Evolutionary conservation across 2,329 filamentous ascomycete species (phyloP).

Genomic region (Botrytis pseudocinerea): DNA sequence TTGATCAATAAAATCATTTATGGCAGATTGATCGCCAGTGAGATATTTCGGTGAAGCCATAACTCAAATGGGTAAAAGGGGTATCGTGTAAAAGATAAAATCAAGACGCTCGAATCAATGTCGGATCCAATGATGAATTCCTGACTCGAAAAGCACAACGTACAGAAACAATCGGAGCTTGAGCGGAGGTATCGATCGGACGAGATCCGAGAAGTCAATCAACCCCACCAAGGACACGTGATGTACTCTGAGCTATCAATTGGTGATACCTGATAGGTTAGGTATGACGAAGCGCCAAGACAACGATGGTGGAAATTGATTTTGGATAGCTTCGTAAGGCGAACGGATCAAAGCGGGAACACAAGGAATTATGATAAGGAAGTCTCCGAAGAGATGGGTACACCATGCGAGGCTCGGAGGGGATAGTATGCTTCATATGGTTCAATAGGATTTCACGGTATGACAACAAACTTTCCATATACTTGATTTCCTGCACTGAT

Average conservation of each 20-base stretch:
- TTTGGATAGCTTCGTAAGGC: not conserved
- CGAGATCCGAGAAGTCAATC: not conserved
- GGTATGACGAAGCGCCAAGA: slow-evolving; percentile 16
- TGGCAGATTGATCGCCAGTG: slow-evolving; percentile 73
- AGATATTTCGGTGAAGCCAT: slow-evolving; percentile 58
- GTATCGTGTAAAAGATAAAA: not conserved
- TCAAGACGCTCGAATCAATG: not conserved
- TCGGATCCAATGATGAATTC: not conserved
- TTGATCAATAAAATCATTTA: slow-evolving; percentile 80
- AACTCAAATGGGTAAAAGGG: not conserved
- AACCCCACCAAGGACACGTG: slow-evolving; percentile 20
- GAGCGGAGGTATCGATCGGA: not conserved
- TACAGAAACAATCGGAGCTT: slow-evolving; percentile 10
- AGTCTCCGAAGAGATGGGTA: not conserved
- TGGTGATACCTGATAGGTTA: not conserved
- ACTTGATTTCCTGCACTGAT: not conserved
- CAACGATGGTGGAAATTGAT: not conserved
- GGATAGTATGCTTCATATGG: not conserved
- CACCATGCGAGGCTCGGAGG: not conserved
- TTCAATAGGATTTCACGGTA: not conserved
- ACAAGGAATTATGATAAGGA: not conserved
- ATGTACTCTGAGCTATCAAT: not conserved
- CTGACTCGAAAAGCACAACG: not conserved
- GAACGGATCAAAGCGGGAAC: slow-evolving; percentile 5
- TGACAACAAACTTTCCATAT: not conserved